Conservation (phyloP, 108 stramenopile species). For the Mediolabrus comicus region DNA sequence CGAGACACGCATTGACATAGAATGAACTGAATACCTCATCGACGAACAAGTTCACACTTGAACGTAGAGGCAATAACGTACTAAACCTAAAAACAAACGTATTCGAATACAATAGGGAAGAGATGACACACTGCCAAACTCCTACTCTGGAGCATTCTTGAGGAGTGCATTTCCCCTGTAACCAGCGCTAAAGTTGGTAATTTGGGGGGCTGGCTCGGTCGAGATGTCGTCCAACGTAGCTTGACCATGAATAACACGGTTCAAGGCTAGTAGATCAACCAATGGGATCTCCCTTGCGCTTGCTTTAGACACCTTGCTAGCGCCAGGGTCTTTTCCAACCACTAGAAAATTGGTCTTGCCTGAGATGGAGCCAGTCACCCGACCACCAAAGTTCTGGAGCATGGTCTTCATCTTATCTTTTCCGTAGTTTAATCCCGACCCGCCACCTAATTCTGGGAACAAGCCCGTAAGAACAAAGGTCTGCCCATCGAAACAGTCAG, state of each 20-base stretch:
- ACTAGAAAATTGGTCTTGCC: constrained; percentile 52
- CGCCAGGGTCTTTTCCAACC: constrained; percentile 61
- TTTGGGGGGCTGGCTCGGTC: constrained; percentile 31
- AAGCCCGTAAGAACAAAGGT: constrained; percentile 57
- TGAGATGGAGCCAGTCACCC: constrained; percentile 28
- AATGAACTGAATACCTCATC: not conserved
- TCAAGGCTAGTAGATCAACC: constrained; percentile 25
- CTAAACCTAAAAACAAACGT: not conserved
- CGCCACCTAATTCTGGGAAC: constrained; percentile 70
- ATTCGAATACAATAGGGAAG: not conserved
- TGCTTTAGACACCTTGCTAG: constrained; percentile 54
- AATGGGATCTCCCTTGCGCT: constrained; percentile 7
- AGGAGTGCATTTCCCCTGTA: constrained; percentile 7
- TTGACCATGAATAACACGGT: constrained; percentile 23
- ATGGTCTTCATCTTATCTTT: constrained; percentile 48
- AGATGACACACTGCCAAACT: not conserved
- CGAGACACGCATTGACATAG: no score
- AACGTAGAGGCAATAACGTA: not conserved
- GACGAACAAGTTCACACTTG: not conserved
- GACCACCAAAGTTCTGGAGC: constrained; percentile 46
- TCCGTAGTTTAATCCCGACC: constrained; percentile 48
- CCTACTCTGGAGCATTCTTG: not conserved
- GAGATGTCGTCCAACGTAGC: constrained; percentile 11
- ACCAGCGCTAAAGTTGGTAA: constrained; percentile 33
- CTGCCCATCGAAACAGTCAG: constrained; percentile 42